Conservation (phyloP, 495 filamentous ascomycete species). For the Aspergillus sclerotiicarbonarius region DNA sequence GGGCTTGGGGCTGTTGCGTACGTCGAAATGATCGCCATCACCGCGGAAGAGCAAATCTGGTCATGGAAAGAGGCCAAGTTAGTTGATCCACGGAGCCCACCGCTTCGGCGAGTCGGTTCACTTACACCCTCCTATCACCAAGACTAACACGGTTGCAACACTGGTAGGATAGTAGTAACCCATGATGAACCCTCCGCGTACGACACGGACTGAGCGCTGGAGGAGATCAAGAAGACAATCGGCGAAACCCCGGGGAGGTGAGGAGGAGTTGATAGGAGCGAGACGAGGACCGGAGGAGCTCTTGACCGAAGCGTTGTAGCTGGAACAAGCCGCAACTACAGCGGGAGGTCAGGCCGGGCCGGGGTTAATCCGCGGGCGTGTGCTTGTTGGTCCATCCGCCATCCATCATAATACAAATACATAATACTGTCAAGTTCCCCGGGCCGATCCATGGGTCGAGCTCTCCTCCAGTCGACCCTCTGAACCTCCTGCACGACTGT, state of each 20-base stretch:
- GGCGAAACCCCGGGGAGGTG: slow-evolving; percentile 15
- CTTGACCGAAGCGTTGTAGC: slow-evolving; percentile 19
- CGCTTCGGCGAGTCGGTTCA: slow-evolving; percentile 18
- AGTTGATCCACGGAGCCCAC: slow-evolving; percentile 22
- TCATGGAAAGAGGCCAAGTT: slow-evolving; percentile 31
- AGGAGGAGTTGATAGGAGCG: slow-evolving; percentile 2
- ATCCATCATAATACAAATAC: neutral
- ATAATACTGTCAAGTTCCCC: slow-evolving; percentile 15
- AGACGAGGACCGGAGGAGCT: slow-evolving; percentile 6
- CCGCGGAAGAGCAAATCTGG: slow-evolving; percentile 97
- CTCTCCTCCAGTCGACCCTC: slow-evolving; percentile 6
- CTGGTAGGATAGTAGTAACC: slow-evolving; percentile 63
- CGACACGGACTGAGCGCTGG: slow-evolving; percentile 19
- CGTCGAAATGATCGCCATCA: slow-evolving; percentile 94
- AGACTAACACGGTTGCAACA: slow-evolving; percentile 65
- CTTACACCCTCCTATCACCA: slow-evolving; percentile 88
- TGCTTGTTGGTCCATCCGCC: slow-evolving; percentile 4
- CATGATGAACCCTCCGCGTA: slow-evolving; percentile 40
- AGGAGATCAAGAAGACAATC: slow-evolving; percentile 26
- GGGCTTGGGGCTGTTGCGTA: slow-evolving; percentile 45
- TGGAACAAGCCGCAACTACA: slow-evolving; percentile 4
- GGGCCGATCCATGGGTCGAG: slow-evolving; percentile 21
- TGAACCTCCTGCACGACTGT: neutral
- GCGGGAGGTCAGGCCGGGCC: slow-evolving; percentile 18
- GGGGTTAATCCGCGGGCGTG: slow-evolving; percentile 22